These are phyloP conservation scores for Pythium myriotylum DNA, from an alignment of 352 stramenopile genomes.

Conservation along the genomic window DNA sequence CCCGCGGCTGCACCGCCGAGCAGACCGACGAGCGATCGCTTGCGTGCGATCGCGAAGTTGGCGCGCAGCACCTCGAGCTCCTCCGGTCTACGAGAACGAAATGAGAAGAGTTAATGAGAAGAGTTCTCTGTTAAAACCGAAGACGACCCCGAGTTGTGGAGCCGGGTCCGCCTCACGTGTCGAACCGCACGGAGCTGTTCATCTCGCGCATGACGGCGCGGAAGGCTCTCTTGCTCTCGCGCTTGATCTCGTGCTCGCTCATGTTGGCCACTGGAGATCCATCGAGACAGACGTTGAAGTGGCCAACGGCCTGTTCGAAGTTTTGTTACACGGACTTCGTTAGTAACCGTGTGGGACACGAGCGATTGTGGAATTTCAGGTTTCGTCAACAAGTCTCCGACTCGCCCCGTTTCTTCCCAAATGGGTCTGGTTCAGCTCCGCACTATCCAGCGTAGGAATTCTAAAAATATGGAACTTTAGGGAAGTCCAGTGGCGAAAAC, in stretches of 20 bases:
- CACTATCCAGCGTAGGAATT: neutral
- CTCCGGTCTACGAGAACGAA: constrained; percentile 23
- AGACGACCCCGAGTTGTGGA: too few relatives aligned
- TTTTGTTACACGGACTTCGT: neutral
- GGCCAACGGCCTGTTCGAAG: constrained; percentile 16
- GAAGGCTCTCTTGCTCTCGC: constrained; percentile 22
- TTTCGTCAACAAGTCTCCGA: constrained; percentile 1
- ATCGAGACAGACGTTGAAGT: constrained; percentile 17
- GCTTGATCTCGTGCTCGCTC: constrained; percentile 14
- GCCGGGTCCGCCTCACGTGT: constrained; percentile 10
- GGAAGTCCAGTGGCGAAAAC: too few relatives aligned
- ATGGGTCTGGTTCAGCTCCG: neutral
- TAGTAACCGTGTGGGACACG: neutral
- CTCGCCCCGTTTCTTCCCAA: too few relatives aligned
- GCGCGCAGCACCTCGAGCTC: constrained; percentile 22
- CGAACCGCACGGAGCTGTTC: constrained; percentile 17
- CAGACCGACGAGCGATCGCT: constrained; percentile 13
- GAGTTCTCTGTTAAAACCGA: neutral
- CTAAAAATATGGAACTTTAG: too few relatives aligned
- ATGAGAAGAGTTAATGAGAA: too few relatives aligned
- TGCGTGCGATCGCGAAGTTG: constrained; percentile 19
- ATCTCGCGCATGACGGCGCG: constrained; percentile 23
- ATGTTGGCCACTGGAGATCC: neutral
- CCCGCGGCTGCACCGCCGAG: constrained; percentile 8
- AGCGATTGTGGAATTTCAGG: neutral